These are phyloP conservation scores for Neocatenulostroma microsporum DNA, from an alignment of 2,329 filamentous ascomycete species.

Conservation along the genomic window DNA sequence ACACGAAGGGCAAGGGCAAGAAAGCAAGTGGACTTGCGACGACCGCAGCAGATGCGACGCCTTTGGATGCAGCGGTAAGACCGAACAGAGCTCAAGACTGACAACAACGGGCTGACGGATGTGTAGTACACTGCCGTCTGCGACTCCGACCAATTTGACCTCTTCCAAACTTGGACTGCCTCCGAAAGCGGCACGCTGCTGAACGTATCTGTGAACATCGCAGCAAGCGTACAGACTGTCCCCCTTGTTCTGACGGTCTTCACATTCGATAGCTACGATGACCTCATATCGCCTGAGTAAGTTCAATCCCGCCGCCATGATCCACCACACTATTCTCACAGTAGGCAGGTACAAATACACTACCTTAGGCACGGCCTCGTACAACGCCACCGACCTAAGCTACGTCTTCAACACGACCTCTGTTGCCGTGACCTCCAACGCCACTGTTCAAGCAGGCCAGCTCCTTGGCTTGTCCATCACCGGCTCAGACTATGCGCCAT, in stretches of 20 bases:
- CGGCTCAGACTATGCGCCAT: constrained; percentile 16
- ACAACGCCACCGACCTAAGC: constrained; percentile 12
- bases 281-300: constrained; percentile 14
- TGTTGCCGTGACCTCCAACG: constrained; percentile 15
- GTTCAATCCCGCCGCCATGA: no score
- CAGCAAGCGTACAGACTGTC: constrained; percentile 10
- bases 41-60: constrained; percentile 10
- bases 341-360: constrained; percentile 19
- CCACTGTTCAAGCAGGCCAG: constrained; percentile 15
- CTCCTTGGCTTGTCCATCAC: constrained; percentile 15
- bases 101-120: not conserved
- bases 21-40: constrained; percentile 10
- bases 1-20: constrained; percentile 9
- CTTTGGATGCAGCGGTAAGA: constrained; percentile 14
- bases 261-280: constrained; percentile 15
- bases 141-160: constrained; percentile 17
- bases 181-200: constrained; percentile 13
- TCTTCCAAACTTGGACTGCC: constrained; percentile 20
- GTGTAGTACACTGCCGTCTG: constrained; percentile 16
- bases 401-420: constrained; percentile 16
- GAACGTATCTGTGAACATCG: constrained; percentile 17
- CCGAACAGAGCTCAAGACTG: not conserved
- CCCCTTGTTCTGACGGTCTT: constrained; percentile 18
- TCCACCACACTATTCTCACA: no score
- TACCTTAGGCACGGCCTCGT: constrained; percentile 10